A percentile compares a stretch with the other conserved stretches of the same genome.
Evolutionary conservation across 345 rosid genomes (phyloP).

Genomic region (Linum tenue): DNA sequence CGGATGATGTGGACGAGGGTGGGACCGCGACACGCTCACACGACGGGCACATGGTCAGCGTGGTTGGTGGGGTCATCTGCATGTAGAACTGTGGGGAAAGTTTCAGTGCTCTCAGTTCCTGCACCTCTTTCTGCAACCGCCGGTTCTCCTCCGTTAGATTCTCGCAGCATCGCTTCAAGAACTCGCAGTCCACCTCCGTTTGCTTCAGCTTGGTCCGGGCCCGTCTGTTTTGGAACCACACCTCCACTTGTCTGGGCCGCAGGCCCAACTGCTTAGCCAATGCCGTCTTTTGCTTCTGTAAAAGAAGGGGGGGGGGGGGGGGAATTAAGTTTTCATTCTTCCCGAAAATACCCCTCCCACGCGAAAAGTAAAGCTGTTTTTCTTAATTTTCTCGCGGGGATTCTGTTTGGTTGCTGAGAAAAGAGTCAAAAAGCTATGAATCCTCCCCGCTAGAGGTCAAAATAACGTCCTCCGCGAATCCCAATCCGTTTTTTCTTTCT

Average conservation of each 20-base stretch:
- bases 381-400: too few relatives aligned
- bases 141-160: conserved; percentile 93
- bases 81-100: conserved; percentile 95
- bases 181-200: conserved; percentile 97
- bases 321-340: neutral
- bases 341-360: neutral
- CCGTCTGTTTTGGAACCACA: conserved; percentile 88
- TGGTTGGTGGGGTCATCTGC: conserved; percentile 98
- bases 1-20: conserved; percentile 25
- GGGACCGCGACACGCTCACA: conserved; percentile 90
- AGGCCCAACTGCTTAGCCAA: conserved; percentile 70
- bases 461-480: too few relatives aligned
- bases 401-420: too few relatives aligned
- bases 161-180: conserved; percentile 87
- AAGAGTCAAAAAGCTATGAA: too few relatives aligned
- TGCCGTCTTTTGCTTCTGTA: conserved; percentile 71
- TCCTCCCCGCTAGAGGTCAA: too few relatives aligned
- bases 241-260: conserved; percentile 80
- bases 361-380: neutral
- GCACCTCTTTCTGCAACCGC: conserved; percentile 88
- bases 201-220: conserved; percentile 99
- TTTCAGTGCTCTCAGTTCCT: conserved; percentile 88
- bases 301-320: too few relatives aligned
- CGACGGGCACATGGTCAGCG: conserved; percentile 97
- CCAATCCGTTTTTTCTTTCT: too few relatives aligned